These are phyloP conservation scores for Protostelium mycophagum DNA, from an alignment of 78 protist genomes.

Conservation along the genomic window DNA sequence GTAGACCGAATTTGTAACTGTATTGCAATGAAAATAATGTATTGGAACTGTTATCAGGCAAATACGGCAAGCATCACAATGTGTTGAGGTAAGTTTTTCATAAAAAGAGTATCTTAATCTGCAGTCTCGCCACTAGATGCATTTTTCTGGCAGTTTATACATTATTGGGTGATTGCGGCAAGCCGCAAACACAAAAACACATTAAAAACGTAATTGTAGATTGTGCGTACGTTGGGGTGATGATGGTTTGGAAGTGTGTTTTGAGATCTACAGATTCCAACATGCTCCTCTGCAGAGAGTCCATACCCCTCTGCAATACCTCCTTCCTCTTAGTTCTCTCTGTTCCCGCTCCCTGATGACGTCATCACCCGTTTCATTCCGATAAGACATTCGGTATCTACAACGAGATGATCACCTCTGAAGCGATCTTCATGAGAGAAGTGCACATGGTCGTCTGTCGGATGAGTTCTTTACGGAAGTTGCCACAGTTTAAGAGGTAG, in stretches of 20 bases:
- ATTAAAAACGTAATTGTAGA: not conserved
- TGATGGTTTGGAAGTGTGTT: not conserved
- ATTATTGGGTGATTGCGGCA: no score
- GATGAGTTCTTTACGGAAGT: conserved; percentile 9
- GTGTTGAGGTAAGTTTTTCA: conserved; percentile 18
- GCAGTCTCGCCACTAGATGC: no score
- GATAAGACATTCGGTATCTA: no score
- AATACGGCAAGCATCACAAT: not conserved
- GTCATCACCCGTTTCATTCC: not conserved
- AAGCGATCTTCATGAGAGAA: conserved; percentile 14
- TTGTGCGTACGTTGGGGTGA: not conserved
- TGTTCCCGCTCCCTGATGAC: not conserved
- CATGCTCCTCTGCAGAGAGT: no score
- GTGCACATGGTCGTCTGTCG: conserved; percentile 16
- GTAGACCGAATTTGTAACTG: not conserved
- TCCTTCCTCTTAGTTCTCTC: conserved; percentile 1
- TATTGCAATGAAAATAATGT: conserved; percentile 15
- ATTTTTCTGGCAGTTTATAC: no score
- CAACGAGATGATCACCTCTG: conserved; percentile 25
- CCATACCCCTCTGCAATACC: not conserved
- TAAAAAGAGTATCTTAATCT: not conserved
- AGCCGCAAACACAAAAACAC: not conserved
- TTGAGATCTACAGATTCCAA: not conserved
- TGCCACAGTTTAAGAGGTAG: conserved; percentile 56
- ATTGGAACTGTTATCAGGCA: conserved; percentile 17